Evolutionary conservation across 2,329 filamentous ascomycete genomes (phyloP), one percentile per base, ranked within the genome.

Genomic region (Penicillium fuscoglaucum): DNA sequence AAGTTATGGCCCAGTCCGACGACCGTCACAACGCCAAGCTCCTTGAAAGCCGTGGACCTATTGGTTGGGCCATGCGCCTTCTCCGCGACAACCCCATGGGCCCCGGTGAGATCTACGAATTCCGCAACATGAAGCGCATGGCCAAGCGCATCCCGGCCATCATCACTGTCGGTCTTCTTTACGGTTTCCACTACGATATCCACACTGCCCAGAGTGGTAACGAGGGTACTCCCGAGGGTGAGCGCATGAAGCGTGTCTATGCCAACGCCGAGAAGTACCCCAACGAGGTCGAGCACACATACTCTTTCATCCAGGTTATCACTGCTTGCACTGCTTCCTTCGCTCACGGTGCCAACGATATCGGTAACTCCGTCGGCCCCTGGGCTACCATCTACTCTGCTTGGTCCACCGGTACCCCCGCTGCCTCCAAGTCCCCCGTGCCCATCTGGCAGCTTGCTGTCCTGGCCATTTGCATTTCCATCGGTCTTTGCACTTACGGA

Each of bases 41-140:
- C 54, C 77, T 84, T 57, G 78, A 83, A 73, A 82, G 80, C 58
- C 77, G 78, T 1, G 88, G 90, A 28, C 89, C 88, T 51, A 81
- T 93, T n/a, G 90, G 87, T 67, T 93, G 90, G 90, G 90, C 88
- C 39, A 90, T 93, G 87, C 88, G 90, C 66, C 84, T 81, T 51
- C 86, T 93, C 21, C 88, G 85, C 70, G 81, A 89, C 68, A 90
- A 92, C 79, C 88, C 85, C 48, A 84, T 91, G 76, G 88, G 88
- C 19, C 73, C 86, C 19, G 90, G 90, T 52, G 81, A 87, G 68
- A 83, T 93, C 63, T 91, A 93, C 77, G 90, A 93, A 77, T 67
- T 82, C 21, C 79, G 86, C 76, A 93, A 93, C 81, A 77, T 92
- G 61, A 83, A 82, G 70, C 82, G 83, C 51, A 59, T 87, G 24